Base-by-base conservation (phyloP, 139 green algal genomes). In the Tetraselmis chui region DNA sequence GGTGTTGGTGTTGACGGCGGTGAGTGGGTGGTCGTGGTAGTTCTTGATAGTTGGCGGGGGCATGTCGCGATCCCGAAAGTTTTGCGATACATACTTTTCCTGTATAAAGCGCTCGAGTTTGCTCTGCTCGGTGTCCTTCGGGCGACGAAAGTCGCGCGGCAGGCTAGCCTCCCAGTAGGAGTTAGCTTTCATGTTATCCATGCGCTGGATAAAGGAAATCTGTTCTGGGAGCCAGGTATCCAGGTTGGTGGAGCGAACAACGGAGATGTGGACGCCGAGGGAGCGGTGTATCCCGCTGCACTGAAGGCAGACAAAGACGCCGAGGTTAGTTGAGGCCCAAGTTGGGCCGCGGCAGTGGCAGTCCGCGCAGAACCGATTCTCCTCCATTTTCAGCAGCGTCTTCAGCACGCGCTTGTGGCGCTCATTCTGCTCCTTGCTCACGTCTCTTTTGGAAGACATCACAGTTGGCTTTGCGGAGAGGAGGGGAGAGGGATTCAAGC, bases 211-310 rank as follows among this genome's bases (percentile, higher is more conserved):
- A 85, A 96, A 97, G 18, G 92, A 93, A n/a, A 98, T 92, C 82
- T 98, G 94, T 77, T 94, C 90, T 24, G 95, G 95, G 28, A 98
- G 89, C 95, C 95, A 97, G 24, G 94, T 98, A 88, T 98, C 95
- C 82, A 97, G 81, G 78, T 92, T 96, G 84, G 90, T 95, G 25
- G 91, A 95, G 28, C 93, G 88, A 24, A 92, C 85, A 83, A 98
- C 94, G 67, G 89, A 95, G 77, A 95, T 92, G 89, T 98, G 94
- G 31, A 96, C 93, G 23, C 95, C 95, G 29, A 98, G 85, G 27
- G 90, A 95, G 59, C 95, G 89, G 81, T 98, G 94, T 29, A 97
- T 89, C 28, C 94, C 92, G 22, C 90, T 95, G 90, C 95, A 98
- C 31, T 94, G 95, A 2, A 98, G 86, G 87, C 95, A 98, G 1